These are phyloP conservation scores for Colletotrichum orchidophilum DNA, from an alignment of 2,329 filamentous ascomycete species.

Conservation along the genomic window DNA sequence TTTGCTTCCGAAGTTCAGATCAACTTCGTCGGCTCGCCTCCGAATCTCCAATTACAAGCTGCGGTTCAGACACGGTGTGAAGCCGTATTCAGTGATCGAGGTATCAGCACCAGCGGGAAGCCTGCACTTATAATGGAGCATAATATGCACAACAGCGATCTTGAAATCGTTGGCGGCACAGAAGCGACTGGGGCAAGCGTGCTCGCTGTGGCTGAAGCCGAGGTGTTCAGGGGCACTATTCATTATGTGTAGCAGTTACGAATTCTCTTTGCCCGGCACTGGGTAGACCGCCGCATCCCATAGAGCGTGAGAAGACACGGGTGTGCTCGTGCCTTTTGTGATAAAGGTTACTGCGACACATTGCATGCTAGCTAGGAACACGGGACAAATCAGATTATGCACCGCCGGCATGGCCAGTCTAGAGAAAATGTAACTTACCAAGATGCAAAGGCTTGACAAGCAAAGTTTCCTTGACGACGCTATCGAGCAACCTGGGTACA, in stretches of 20 bases:
- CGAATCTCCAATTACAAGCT: constrained; percentile 8
- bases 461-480: constrained; percentile 51
- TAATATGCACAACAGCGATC: constrained; percentile 30
- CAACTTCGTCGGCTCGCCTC: not conserved
- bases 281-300: constrained; percentile 12
- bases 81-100: not conserved
- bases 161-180: constrained; percentile 50
- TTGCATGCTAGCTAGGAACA: constrained; percentile 21
- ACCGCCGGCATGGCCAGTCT: not conserved
- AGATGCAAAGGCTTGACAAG: constrained; percentile 35
- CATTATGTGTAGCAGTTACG: constrained; percentile 53
- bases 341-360: constrained; percentile 11
- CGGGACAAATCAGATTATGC: not conserved
- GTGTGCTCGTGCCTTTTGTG: constrained; percentile 9
- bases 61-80: not conserved
- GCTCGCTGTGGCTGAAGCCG: constrained; percentile 47
- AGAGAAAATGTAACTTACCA: not conserved
- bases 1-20: not conserved
- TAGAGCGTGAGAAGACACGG: constrained; percentile 1
- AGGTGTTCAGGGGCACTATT: constrained; percentile 47
- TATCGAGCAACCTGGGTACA: constrained; percentile 54
- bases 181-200: constrained; percentile 50
- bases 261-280: constrained; percentile 24
- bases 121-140: constrained; percentile 23
- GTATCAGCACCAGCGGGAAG: not conserved